Conservation (phyloP, 371 early-diverging fungal genomes). For the Aphelidium insulamus region DNA sequence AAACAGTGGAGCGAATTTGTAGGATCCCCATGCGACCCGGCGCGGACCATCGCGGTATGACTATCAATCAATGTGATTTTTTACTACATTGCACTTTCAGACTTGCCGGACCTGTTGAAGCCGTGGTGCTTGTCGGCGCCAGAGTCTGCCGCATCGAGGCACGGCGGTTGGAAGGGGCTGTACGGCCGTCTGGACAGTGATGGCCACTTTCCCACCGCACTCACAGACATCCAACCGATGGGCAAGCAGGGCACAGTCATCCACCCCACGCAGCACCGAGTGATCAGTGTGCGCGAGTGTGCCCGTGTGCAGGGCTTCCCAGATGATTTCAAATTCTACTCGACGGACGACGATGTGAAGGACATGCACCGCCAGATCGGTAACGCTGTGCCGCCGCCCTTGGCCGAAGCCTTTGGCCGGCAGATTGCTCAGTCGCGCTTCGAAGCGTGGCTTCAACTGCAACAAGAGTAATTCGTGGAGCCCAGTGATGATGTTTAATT, state of each 20-base stretch:
- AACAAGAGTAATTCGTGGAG: too few species aligned
- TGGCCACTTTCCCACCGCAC: constrained; percentile 20
- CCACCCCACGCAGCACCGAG: constrained; percentile 27
- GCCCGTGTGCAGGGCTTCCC: constrained; percentile 42
- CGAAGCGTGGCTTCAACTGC: not conserved
- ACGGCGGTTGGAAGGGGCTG: constrained; percentile 27
- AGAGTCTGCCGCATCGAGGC: constrained; percentile 19
- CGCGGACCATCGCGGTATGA: constrained; percentile 18
- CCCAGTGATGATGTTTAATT: too few species aligned
- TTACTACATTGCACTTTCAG: constrained; percentile 2
- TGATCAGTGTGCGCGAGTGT: constrained; percentile 25
- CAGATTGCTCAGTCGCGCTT: not conserved
- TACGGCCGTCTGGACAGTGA: constrained; percentile 24
- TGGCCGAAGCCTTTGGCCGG: constrained; percentile 9
- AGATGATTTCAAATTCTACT: constrained; percentile 21
- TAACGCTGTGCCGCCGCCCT: constrained; percentile 34
- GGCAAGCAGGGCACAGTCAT: constrained; percentile 30
- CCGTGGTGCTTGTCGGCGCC: constrained; percentile 20
- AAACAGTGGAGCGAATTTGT: constrained; percentile 21
- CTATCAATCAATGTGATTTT: not conserved
- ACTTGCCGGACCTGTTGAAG: constrained; percentile 19
- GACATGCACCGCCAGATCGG: constrained; percentile 29
- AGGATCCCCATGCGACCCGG: constrained; percentile 17
- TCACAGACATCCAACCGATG: constrained; percentile 26
- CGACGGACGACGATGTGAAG: constrained; percentile 7